Conservation (phyloP, 1,139 yeast genomes). For the Geotrichum fermentans region DNA sequence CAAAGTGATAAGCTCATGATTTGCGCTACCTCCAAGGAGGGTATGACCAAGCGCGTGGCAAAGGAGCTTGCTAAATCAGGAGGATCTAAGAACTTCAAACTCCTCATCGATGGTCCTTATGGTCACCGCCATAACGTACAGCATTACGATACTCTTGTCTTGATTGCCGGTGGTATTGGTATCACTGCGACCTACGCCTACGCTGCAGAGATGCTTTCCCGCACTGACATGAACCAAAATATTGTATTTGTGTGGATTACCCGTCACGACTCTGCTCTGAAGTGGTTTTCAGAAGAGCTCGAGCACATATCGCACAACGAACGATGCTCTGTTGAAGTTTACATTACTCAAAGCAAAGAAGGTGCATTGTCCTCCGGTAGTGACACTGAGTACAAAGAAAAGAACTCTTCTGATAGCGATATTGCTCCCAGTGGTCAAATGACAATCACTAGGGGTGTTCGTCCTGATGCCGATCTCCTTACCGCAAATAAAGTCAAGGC, state of each 20-base stretch:
- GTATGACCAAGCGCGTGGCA: conserved; percentile 29
- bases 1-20: conserved; percentile 31
- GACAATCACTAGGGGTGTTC: conserved; percentile 22
- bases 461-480: conserved; percentile 39
- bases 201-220: conserved; percentile 20
- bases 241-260: conserved; percentile 51
- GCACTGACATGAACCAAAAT: conserved; percentile 28
- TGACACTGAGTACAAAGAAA: conserved; percentile 4
- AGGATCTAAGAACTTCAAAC: conserved; percentile 27
- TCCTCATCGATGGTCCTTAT: conserved; percentile 55
- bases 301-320: conserved; percentile 31
- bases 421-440: conserved; percentile 1
- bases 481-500: conserved; percentile 28
- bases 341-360: conserved; percentile 29
- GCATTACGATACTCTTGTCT: conserved; percentile 48
- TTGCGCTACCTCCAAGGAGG: conserved; percentile 36
- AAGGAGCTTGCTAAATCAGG: conserved; percentile 22
- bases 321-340: conserved; percentile 40
- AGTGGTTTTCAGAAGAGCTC: conserved; percentile 52
- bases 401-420: conserved; percentile 7
- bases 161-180: conserved; percentile 65
- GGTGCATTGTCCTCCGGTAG: not conserved
- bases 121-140: conserved; percentile 47
- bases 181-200: conserved; percentile 47
- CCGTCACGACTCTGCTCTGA: conserved; percentile 41